Evolutionary conservation across 163 green algal species (phyloP).

Genomic region (Chloromonas sp.): DNA sequence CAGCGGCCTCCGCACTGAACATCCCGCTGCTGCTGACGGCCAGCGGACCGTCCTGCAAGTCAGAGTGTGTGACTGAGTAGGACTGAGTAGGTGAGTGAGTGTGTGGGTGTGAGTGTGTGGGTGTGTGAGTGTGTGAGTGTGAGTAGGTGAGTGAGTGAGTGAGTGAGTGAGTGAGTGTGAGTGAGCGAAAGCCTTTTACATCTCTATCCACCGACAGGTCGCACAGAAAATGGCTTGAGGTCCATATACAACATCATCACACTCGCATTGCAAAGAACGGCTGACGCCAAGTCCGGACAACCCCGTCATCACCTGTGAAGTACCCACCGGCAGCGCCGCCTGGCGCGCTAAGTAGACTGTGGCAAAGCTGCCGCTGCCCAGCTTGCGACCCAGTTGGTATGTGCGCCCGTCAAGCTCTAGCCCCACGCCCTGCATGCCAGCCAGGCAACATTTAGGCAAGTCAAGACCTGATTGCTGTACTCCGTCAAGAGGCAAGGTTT

Average conservation of each 20-base stretch:
- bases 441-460: background rate
- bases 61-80: background rate
- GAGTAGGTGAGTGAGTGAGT: background rate
- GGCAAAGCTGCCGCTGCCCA: constrained; percentile 37
- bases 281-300: background rate
- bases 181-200: too few species aligned
- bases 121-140: background rate
- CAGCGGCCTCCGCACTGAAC: background rate
- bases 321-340: background rate
- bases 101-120: background rate
- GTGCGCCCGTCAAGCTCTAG: constrained; percentile 10
- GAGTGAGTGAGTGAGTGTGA: too few species aligned
- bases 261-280: background rate
- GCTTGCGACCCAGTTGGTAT: constrained; percentile 20
- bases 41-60: background rate
- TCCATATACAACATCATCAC: background rate
- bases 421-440: background rate
- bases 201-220: too few species aligned
- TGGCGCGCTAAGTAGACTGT: constrained; percentile 25
- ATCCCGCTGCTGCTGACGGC: background rate
- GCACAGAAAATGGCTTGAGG: too few species aligned
- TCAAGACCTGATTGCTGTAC: background rate
- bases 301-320: background rate
- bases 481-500: background rate
- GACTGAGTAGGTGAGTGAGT: background rate